A percentile compares a stretch with the other conserved stretches of the same genome.
phyloP scores from a whole-genome alignment of 768 basidiomycete genomes.

The Roridomyces roridus region DNA sequence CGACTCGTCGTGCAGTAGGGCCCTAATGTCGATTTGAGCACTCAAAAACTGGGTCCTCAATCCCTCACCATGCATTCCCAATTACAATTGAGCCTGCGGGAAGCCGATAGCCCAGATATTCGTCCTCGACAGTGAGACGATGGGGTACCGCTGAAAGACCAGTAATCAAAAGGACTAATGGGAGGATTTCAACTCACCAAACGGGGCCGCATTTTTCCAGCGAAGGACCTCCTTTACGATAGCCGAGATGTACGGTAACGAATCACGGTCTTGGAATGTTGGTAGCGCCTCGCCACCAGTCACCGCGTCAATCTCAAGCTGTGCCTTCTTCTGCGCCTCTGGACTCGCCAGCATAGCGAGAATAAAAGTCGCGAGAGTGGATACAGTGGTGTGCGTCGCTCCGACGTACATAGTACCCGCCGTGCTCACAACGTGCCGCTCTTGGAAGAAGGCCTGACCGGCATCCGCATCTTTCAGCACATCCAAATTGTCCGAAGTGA shows the following conservation, averaged over 20 bases:
- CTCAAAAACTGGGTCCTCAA: no score
- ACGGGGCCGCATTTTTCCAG: not conserved
- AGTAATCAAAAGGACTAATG: not conserved
- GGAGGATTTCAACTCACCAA: not conserved
- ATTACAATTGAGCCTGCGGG: conserved; percentile 13
- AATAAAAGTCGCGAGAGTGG: conserved; percentile 38
- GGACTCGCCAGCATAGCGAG: conserved; percentile 38
- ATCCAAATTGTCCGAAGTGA: conserved; percentile 1
- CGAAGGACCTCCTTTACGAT: not conserved
- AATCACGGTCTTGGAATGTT: not conserved
- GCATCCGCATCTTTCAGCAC: not conserved
- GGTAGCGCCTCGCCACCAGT: conserved; percentile 12
- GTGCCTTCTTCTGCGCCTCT: conserved; percentile 31
- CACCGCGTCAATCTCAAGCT: conserved; percentile 34
- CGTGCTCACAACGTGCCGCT: not conserved
- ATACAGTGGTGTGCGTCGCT: conserved; percentile 41
- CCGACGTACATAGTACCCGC: not conserved
- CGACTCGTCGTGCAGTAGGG: not conserved
- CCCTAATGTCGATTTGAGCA: no score
- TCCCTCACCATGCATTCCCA: conserved; percentile 5
- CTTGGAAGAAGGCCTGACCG: not conserved
- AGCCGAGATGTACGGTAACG: not conserved
- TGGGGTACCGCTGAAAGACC: not conserved
- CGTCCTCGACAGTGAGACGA: conserved; percentile 17
- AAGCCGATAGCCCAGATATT: conserved; percentile 21